Base-by-base conservation (phyloP, 306 rosid genomes). In the Medicago ruthenica region DNA sequence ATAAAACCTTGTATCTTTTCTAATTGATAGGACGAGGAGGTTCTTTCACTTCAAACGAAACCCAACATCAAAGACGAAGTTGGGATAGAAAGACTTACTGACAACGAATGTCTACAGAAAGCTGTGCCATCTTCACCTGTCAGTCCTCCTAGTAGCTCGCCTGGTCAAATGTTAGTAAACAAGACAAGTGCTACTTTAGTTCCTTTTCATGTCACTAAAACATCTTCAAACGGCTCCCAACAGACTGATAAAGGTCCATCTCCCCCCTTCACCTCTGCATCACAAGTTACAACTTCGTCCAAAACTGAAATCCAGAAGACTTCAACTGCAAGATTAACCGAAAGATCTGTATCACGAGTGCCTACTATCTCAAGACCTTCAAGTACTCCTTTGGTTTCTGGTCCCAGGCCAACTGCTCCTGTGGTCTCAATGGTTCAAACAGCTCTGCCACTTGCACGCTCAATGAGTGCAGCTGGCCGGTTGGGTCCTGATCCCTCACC, bases 401-500 rank as follows among this genome's bases (percentile, higher is more conserved):
- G 85, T 58, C 88, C 87, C 77, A 87, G 94, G 83, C 91, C 92
- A 75, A 58, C 94, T 73, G 90, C 89, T 50, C 88, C 97, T 41
- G 88, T 86, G 81, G 92, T 88, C 75, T 79, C 90, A 4, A 65
- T 85, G 88, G 96, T 85, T 76, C 99, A 92, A 80, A 86, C 93
- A 6, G 77, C 90, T 71, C 94, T 92, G 4, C 87, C 73, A 40
- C 93, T 90, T 71, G 88, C 86, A 62, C 97, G 97, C 70, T 92
- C 98, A 20, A 82, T 77, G 78, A 96, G 99, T 75, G 97, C 99
- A 34, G 83, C 88, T 77, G 92, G 98, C 64, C 90, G 91, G 77
- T 87, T 96, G 88, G 97, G 98, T 62, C 97, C 97, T 45, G 98
- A 92, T 53, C 87, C 92, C 15, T 83, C 92, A 1, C 86, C 96